Evolutionary conservation across 1,284 basidiomycete genomes (phyloP), one percentile per base, ranked within the genome.

Genomic region (Apiotrichum siamense): DNA sequence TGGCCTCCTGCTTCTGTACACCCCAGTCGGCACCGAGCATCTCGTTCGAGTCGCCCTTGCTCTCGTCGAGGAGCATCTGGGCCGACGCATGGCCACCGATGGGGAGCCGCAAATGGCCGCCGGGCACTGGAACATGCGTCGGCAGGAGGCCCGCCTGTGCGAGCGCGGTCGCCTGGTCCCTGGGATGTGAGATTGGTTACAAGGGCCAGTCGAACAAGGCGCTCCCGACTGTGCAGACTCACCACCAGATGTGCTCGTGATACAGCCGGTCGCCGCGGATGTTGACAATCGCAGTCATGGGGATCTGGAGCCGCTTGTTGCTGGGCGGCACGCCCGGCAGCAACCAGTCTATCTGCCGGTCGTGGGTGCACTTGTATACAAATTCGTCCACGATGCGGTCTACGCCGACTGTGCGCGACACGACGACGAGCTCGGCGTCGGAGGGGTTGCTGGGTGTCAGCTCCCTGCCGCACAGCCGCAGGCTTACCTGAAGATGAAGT

Each of bases 271-370:
- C 81, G 2, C 81, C 81, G 33, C 81, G 75, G 40, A 82, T 73
- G 54, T 79, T 81, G 32, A 82, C 78, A 9, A 82, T 77, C 3
- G 77, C 78, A 27, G 80, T 70, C 77, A 81, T 79, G 1, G 80
- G 80, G 27, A 82, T 75, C 6, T 72, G 57, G 24, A 82, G 59
- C 45, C 76, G 75, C 58, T 74, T 77, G 13, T 77, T 76, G 2
- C 77, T 80, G 0, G 80, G 76, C 9, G 80, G 80, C 9, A 82
- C 57, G 21, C 57, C 58, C 1, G 61, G 58, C 6, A 60, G 62
- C 50, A 80, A 76, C 72, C 79, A 80, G 57, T 80, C 78, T 39
- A 79, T 78, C 56, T 66, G 63, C 31, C 69, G 70, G 56, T 78
- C 75, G 50, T 81, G 79, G 1, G 79, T 80, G 27, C 76, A 68